These are phyloP conservation scores for Pythium phragmitis DNA, from an alignment of 352 stramenopile species.

Conservation along the genomic window DNA sequence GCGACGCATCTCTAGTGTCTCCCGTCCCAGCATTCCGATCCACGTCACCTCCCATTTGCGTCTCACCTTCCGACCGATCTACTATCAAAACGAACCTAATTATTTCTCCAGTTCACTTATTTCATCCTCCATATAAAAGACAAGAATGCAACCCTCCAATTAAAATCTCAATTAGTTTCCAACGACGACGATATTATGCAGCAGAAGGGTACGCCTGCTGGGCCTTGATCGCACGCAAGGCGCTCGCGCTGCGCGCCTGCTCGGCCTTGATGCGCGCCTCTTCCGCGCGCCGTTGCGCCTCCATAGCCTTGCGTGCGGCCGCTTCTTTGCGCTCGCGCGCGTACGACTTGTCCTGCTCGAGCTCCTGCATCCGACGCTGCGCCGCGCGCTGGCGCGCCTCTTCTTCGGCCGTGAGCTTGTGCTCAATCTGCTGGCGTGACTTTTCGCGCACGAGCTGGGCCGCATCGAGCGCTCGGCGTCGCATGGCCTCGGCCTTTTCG, in stretches of 20 bases:
- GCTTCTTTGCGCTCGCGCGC: constrained; percentile 46
- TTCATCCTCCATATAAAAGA: constrained; percentile 1
- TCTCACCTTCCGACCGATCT: too few species aligned
- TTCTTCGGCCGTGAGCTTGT: constrained; percentile 60
- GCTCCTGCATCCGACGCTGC: constrained; percentile 42
- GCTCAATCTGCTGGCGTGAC: constrained; percentile 68
- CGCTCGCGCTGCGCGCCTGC: constrained; percentile 35
- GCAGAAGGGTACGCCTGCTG: constrained; percentile 7
- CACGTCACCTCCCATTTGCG: not conserved
- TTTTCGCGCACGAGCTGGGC: constrained; percentile 62
- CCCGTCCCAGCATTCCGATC: not conserved
- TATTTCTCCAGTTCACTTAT: constrained; percentile 15
- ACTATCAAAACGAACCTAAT: constrained; percentile 1
- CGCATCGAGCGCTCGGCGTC: constrained; percentile 59
- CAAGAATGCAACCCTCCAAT: not conserved
- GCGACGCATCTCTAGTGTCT: constrained; percentile 1
- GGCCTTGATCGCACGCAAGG: constrained; percentile 15
- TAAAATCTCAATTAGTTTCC: constrained; percentile 2
- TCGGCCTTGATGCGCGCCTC: constrained; percentile 54
- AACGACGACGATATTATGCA: not conserved
- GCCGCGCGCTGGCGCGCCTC: constrained; percentile 40
- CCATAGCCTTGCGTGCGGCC: constrained; percentile 47
- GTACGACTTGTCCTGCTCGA: constrained; percentile 48
- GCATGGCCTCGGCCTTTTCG: constrained; percentile 63
- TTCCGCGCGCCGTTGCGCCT: constrained; percentile 56